Evolutionary conservation across 1,139 yeast genomes (phyloP), one percentile per base, ranked within the genome.

Genomic region (Geotrichum bryndzae): DNA sequence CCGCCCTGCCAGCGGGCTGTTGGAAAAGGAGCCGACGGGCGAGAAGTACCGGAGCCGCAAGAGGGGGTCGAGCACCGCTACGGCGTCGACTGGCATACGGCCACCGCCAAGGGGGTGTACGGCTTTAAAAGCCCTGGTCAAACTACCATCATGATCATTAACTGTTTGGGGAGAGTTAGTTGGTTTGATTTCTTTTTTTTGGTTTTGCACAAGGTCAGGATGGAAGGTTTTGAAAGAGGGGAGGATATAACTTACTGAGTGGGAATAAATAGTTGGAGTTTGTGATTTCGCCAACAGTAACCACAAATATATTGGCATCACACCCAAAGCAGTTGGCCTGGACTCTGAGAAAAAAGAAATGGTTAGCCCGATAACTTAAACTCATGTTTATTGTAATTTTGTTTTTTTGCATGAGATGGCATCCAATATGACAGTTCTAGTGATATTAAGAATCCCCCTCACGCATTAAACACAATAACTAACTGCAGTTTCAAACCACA

Each of bases 61-160:
- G 33, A 8, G 11, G 23, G 33, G 27, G 38, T 60, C 63, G 29
- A 60, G 23, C 23, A 60, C 54, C 1, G 58, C 60, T 15, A 60
- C 52, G 23, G 61, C 59, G 31, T 60, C 63, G 46, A 60, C 45
- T 4, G 61, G 61, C 27, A 46, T 45, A 51, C 45, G 54, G 2
- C 61, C 61, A n/a, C 63, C 63, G 29, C 61, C 63, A 31, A 60
- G 52, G 6, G 63, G 63, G 23, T 60, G 63, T 2, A 50, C 57
- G 7, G 58, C 63, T n/a, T 54, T 48, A 13, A 60, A 31, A 3
- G 41, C 50, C 13, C 38, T 46, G 25, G 51, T 46, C n/a, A 60
- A 22, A 23, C 6, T n/a, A 7, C 57, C 61, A n/a, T 58, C 54
- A 3, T 45, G 35, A 45, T 60, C 63, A 15, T 53, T n/a, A 33